Conservation (phyloP, 2,329 filamentous ascomycete species). For the Dactylonectria macrodidyma region DNA sequence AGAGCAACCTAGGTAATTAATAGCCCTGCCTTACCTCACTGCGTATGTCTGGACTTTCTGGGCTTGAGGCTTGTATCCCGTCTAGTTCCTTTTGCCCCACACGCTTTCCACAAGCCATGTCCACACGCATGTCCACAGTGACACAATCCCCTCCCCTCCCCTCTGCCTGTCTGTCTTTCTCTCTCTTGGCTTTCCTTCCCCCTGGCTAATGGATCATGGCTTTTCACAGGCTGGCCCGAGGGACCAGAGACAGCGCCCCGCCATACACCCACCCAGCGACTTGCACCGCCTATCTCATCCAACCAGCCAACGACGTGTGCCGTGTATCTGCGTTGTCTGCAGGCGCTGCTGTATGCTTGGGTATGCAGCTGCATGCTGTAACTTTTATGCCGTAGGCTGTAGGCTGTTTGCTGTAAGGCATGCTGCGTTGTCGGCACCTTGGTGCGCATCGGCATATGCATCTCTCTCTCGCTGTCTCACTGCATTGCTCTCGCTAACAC, state of each 20-base stretch:
- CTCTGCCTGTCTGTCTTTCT: neutral
- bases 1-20: too few species aligned
- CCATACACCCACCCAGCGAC: neutral
- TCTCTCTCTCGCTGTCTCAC: neutral
- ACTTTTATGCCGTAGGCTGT: neutral
- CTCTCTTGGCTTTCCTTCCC: neutral
- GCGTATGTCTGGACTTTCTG: too few species aligned
- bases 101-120: neutral
- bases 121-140: too few species aligned
- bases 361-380: too few species aligned
- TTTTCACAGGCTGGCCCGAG: conserved; percentile 5
- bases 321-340: neutral
- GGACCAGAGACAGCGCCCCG: neutral
- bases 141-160: neutral
- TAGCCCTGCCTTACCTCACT: too few species aligned
- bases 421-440: conserved; percentile 3
- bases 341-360: neutral
- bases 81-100: neutral
- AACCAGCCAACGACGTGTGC: neutral
- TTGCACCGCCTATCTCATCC: neutral
- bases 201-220: conserved; percentile 8
- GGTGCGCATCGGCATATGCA: neutral
- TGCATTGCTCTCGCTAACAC: neutral
- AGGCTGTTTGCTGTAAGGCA: neutral
- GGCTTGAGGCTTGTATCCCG: neutral